Evolutionary conservation across 1,139 yeast genomes (phyloP).

Genomic region (Geotrichum klebahnii): DNA sequence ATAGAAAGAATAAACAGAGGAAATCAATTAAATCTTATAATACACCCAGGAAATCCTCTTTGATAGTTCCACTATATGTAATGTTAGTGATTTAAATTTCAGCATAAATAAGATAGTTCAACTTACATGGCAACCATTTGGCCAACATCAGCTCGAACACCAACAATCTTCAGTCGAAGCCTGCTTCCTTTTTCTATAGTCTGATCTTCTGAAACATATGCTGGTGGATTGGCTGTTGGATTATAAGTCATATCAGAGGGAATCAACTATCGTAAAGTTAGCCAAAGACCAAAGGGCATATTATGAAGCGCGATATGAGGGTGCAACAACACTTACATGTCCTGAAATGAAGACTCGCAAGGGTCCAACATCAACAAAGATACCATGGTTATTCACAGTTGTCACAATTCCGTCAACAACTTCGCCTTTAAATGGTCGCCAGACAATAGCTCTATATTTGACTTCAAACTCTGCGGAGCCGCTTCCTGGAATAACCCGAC

Average conservation of each 20-base stretch:
- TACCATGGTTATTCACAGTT: constrained; percentile 92
- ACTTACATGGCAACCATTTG: constrained; percentile 81
- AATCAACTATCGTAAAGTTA: constrained; percentile 47
- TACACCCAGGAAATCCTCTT: constrained; percentile 94
- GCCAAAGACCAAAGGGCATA: background rate
- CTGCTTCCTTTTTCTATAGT: constrained; percentile 90
- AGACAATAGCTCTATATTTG: constrained; percentile 91
- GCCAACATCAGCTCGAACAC: constrained; percentile 96
- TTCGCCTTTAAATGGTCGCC: constrained; percentile 98
- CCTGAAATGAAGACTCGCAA: constrained; percentile 90
- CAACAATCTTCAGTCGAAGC: constrained; percentile 91
- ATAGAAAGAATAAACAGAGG: background rate
- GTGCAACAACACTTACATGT: constrained; percentile 45
- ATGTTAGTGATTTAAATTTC: constrained; percentile 16
- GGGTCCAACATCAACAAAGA: constrained; percentile 98
- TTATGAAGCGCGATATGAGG: no score
- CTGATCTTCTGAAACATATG: constrained; percentile 95
- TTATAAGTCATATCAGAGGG: constrained; percentile 92
- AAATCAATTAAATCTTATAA: constrained; percentile 35
- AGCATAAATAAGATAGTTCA: constrained; percentile 2
- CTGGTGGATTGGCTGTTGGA: constrained; percentile 96
- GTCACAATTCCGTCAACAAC: constrained; percentile 96
- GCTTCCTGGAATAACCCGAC: constrained; percentile 79
- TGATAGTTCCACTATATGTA: constrained; percentile 66
- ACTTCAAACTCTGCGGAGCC: constrained; percentile 98